These are phyloP conservation scores for Boletellus ananiceps DNA, from an alignment of 768 basidiomycete species.

Conservation along the genomic window DNA sequence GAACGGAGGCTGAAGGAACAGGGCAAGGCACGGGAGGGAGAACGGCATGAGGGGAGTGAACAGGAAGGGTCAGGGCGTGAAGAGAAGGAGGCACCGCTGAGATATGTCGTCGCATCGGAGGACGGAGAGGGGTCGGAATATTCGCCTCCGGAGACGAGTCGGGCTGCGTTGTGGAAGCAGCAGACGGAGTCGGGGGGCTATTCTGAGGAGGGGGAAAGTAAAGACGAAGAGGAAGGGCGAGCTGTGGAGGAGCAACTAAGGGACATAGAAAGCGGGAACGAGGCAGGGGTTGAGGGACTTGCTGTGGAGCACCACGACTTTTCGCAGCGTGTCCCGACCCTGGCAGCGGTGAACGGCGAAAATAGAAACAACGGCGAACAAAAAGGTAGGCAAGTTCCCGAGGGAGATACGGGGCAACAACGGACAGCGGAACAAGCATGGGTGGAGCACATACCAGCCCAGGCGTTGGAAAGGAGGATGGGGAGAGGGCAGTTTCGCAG, in stretches of 20 bases:
- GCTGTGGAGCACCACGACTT: slow-evolving; percentile 6
- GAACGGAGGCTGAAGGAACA: background rate
- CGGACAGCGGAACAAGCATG: background rate
- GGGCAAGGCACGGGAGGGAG: background rate
- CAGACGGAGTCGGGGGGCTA: background rate
- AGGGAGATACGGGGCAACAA: background rate
- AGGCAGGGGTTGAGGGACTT: background rate
- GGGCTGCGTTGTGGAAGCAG: slow-evolving; percentile 25
- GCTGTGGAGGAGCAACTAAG: slow-evolving; percentile 11
- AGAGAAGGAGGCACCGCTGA: background rate
- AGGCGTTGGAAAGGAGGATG: slow-evolving; percentile 12
- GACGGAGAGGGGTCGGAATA: slow-evolving; percentile 21
- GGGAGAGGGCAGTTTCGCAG: slow-evolving; percentile 13
- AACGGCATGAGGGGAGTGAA: background rate
- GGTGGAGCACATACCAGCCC: slow-evolving; percentile 4
- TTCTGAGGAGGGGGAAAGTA: background rate
- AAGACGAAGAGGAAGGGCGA: slow-evolving; percentile 7
- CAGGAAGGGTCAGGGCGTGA: background rate
- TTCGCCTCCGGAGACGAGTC: slow-evolving; percentile 26
- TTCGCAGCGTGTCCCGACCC: background rate
- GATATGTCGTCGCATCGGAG: slow-evolving; percentile 10
- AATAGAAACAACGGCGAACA: background rate
- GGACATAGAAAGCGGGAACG: background rate
- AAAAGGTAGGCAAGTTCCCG: background rate
- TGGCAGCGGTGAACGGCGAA: background rate